Percentiles rank a stretch among this genome's conserved stretches.
These are phyloP conservation scores for Pestalotiopsis sp. DNA, from an alignment of 2,329 filamentous ascomycete genomes.

Conservation along the genomic window DNA sequence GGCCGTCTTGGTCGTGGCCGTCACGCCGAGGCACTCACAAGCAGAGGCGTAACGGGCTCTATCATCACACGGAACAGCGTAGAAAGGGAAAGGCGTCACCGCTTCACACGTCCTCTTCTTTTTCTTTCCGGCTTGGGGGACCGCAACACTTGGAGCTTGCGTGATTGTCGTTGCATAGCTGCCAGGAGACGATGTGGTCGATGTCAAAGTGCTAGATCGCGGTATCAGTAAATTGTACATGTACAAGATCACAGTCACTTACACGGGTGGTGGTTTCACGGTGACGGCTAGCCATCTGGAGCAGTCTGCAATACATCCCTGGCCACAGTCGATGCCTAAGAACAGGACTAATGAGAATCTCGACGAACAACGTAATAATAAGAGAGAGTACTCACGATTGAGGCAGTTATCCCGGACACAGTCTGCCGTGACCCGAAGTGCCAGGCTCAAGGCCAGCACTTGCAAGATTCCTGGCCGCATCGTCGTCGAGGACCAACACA, in stretches of 20 bases:
- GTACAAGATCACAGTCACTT: background rate
- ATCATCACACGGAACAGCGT: background rate
- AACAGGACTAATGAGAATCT: background rate
- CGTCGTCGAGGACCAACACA: background rate
- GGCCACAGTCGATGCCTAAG: background rate
- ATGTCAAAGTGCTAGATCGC: background rate
- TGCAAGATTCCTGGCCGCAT: background rate
- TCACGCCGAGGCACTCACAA: background rate
- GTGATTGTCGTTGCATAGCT: background rate
- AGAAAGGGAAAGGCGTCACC: background rate
- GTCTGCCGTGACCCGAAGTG: background rate
- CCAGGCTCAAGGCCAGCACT: background rate
- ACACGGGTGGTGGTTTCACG: background rate
- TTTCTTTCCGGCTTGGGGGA: background rate
- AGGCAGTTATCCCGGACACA: background rate
- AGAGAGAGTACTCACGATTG: background rate
- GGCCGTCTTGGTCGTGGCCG: background rate
- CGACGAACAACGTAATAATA: background rate
- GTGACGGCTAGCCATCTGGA: background rate
- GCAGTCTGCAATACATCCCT: background rate
- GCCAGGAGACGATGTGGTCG: background rate
- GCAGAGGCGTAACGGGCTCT: background rate
- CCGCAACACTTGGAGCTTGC: background rate
- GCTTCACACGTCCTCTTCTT: background rate
- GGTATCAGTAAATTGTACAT: background rate